Evolutionary conservation across 1,284 basidiomycete genomes (phyloP).

Genomic region (Calocybe gambosa): DNA sequence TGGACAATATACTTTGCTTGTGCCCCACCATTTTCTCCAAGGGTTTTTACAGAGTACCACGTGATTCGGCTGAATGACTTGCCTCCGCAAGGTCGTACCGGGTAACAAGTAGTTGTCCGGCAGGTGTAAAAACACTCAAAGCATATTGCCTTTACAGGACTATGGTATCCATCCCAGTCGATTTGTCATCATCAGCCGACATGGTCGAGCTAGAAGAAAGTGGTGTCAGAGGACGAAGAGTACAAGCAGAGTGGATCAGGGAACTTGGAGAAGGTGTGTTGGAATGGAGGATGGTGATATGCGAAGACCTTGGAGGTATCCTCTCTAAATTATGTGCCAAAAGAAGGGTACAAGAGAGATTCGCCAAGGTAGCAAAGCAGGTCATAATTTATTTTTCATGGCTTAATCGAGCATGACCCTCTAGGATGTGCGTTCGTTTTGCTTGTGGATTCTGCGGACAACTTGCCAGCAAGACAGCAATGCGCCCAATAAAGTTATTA

Average conservation of each 20-base stretch:
- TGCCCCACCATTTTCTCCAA: slow-evolving; percentile 23
- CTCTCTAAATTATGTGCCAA: slow-evolving; percentile 19
- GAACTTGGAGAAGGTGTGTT: slow-evolving; percentile 21
- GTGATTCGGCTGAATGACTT: slow-evolving; percentile 19
- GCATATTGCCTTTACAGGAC: slow-evolving; percentile 14
- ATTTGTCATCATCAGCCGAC: slow-evolving; percentile 17
- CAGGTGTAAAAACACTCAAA: slow-evolving; percentile 1
- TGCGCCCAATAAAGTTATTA: neutral
- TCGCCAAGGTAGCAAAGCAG: slow-evolving; percentile 17
- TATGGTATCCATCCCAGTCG: slow-evolving; percentile 24
- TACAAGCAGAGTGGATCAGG: slow-evolving; percentile 21
- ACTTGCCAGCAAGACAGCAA: neutral
- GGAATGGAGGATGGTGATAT: slow-evolving; percentile 23
- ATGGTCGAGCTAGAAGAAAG: slow-evolving; percentile 22
- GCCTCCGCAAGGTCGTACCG: slow-evolving; percentile 17
- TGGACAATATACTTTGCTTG: slow-evolving; percentile 22
- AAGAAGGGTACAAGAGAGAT: slow-evolving; percentile 14
- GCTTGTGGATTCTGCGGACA: slow-evolving; percentile 11
- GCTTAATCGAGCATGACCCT: neutral
- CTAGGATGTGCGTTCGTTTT: slow-evolving; percentile 15
- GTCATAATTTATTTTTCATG: neutral
- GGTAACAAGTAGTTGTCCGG: slow-evolving; percentile 14
- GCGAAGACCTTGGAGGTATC: slow-evolving; percentile 21
- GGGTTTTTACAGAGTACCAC: slow-evolving; percentile 22
- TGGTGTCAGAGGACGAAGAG: slow-evolving; percentile 21